A percentile compares a stretch with the other conserved stretches of the same genome.
These are phyloP conservation scores for Gastrolobium villosum DNA, from an alignment of 306 rosid genomes.

Conservation along the genomic window DNA sequence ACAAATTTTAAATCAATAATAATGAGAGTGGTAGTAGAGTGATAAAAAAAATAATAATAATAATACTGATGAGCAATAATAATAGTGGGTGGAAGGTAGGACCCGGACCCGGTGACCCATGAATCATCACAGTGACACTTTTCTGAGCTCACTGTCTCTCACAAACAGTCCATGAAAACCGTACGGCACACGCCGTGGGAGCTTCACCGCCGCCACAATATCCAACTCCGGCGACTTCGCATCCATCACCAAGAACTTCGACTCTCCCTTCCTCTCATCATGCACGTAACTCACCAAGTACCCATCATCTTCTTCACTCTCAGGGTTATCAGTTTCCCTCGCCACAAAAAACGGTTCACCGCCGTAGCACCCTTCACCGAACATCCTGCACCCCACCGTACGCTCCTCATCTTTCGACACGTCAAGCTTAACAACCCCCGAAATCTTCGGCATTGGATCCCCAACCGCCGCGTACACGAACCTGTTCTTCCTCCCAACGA, in stretches of 20 bases:
- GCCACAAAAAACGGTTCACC: constrained; percentile 93
- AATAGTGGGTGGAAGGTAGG: no score
- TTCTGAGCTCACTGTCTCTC: constrained; percentile 64
- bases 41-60: no score
- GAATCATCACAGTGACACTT: neutral
- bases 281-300: constrained; percentile 76
- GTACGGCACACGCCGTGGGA: constrained; percentile 86
- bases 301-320: constrained; percentile 77
- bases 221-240: constrained; percentile 79
- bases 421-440: constrained; percentile 91
- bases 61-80: no score
- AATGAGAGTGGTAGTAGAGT: no score
- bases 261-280: constrained; percentile 72
- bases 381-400: constrained; percentile 72
- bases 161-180: constrained; percentile 94
- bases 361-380: constrained; percentile 74
- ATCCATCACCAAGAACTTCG: constrained; percentile 86
- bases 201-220: constrained; percentile 74
- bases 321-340: constrained; percentile 45
- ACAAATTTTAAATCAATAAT: no score
- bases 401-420: constrained; percentile 59
- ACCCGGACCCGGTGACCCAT: neutral
- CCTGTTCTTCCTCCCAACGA: constrained; percentile 58
- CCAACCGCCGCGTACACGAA: constrained; percentile 82
- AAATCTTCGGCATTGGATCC: constrained; percentile 89